These are phyloP conservation scores for Balakata baccata DNA, from an alignment of 345 rosid species.

Conservation along the genomic window DNA sequence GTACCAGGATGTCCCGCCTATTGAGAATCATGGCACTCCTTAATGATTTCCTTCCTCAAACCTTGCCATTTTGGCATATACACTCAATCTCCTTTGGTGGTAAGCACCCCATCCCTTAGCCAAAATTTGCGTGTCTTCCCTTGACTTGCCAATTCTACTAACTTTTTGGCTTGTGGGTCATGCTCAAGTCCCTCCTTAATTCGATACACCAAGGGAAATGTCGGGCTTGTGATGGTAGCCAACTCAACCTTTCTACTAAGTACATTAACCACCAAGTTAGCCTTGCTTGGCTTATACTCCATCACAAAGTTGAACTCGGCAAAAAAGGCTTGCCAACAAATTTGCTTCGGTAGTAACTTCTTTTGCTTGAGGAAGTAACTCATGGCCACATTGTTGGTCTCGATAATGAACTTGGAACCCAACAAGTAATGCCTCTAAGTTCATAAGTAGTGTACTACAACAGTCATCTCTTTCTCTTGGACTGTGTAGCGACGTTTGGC, in stretches of 20 bases:
- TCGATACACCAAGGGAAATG: background rate
- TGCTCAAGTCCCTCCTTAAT: background rate
- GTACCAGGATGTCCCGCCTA: background rate
- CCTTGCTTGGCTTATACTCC: background rate
- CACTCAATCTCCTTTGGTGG: background rate
- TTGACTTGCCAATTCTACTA: background rate
- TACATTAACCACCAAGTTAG: background rate
- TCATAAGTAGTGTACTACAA: too few relatives aligned
- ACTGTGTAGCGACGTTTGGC: background rate
- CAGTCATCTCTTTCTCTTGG: background rate
- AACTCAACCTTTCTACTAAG: background rate
- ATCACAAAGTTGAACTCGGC: background rate
- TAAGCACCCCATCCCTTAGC: background rate
- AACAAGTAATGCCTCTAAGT: too few relatives aligned
- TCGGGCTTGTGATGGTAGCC: too few relatives aligned
- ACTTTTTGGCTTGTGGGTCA: background rate
- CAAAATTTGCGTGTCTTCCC: background rate
- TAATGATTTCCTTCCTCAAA: background rate
- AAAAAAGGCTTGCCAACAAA: background rate
- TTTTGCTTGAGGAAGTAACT: background rate
- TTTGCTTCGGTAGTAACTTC: background rate
- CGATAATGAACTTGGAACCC: background rate
- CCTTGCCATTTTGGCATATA: background rate
- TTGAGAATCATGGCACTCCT: background rate
- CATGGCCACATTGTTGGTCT: background rate